These are phyloP conservation scores for Daldinia grandis DNA, from an alignment of 495 filamentous ascomycete species.

Conservation along the genomic window DNA sequence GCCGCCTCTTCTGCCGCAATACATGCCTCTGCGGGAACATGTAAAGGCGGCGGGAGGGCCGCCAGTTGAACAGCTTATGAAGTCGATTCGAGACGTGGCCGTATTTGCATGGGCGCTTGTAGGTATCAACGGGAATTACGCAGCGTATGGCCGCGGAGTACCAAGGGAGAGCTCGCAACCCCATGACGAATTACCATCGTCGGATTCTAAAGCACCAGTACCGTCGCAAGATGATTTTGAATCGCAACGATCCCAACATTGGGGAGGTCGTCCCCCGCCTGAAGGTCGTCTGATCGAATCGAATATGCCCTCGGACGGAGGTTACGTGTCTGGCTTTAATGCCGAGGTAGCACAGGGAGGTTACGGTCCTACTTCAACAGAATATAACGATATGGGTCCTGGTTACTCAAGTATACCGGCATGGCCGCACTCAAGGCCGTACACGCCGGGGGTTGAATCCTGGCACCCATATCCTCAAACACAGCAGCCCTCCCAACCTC, in stretches of 20 bases:
- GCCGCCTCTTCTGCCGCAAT: conserved; percentile 52
- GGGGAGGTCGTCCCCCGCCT: conserved; percentile 13
- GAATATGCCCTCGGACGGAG: conserved; percentile 5
- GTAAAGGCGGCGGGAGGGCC: conserved; percentile 60
- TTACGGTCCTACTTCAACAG: conserved; percentile 20
- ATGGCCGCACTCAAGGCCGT: conserved; percentile 29
- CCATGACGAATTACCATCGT: conserved; percentile 63
- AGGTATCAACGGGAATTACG: conserved; percentile 81
- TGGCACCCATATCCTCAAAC: conserved; percentile 17
- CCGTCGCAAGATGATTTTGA: conserved; percentile 34
- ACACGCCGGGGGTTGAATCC: conserved; percentile 13
- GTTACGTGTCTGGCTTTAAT: conserved; percentile 16
- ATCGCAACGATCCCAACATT: conserved; percentile 20
- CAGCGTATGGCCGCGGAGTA: conserved; percentile 68
- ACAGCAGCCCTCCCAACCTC: conserved; percentile 21
- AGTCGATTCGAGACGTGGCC: conserved; percentile 81
- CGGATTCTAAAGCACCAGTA: conserved; percentile 51
- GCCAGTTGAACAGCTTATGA: conserved; percentile 72
- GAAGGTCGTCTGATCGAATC: conserved; percentile 14
- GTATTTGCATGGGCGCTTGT: conserved; percentile 84
- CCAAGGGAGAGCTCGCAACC: conserved; percentile 68
- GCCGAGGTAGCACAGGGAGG: conserved; percentile 19
- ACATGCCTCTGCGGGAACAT: conserved; percentile 55
- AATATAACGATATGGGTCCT: conserved; percentile 16
- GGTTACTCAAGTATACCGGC: conserved; percentile 8